Percentiles rank a stretch among this genome's conserved stretches.
Evolutionary conservation across 495 filamentous ascomycete species (phyloP).

Genomic region (Neurospora discreta): DNA sequence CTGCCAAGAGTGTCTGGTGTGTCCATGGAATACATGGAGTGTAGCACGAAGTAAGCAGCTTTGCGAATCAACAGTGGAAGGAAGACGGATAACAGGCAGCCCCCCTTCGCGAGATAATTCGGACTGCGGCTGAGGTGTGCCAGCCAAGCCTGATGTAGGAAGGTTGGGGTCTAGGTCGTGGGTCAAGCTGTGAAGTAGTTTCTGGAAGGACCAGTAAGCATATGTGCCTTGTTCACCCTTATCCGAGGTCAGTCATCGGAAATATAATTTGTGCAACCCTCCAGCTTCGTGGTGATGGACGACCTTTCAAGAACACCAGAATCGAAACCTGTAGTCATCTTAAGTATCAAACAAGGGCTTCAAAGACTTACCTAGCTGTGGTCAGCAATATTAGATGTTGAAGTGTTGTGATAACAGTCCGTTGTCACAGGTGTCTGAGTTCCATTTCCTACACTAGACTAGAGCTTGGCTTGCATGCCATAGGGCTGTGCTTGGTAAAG

Average conservation of each 20-base stretch:
- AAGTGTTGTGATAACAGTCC: neutral
- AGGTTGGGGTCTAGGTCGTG: neutral
- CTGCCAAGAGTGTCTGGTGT: neutral
- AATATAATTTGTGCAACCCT: neutral
- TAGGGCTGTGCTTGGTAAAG: constrained; percentile 11
- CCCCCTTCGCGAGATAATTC: neutral
- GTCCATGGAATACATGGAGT: neutral
- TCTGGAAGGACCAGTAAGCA: neutral
- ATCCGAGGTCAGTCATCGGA: neutral
- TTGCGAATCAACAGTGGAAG: neutral
- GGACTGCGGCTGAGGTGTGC: neutral
- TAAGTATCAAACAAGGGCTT: too few relatives aligned
- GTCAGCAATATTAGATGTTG: neutral
- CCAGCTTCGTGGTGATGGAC: neutral
- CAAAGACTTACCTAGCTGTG: neutral
- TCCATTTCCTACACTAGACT: neutral
- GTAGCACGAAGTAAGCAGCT: neutral
- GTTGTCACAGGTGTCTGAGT: neutral
- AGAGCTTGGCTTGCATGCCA: neutral
- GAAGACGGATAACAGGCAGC: neutral
- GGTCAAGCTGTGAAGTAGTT: neutral
- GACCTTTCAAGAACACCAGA: neutral
- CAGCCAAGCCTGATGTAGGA: neutral
- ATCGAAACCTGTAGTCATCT: neutral
- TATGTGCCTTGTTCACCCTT: neutral